These are phyloP conservation scores for Vigna angularis DNA, from an alignment of 306 rosid species.

Conservation along the genomic window DNA sequence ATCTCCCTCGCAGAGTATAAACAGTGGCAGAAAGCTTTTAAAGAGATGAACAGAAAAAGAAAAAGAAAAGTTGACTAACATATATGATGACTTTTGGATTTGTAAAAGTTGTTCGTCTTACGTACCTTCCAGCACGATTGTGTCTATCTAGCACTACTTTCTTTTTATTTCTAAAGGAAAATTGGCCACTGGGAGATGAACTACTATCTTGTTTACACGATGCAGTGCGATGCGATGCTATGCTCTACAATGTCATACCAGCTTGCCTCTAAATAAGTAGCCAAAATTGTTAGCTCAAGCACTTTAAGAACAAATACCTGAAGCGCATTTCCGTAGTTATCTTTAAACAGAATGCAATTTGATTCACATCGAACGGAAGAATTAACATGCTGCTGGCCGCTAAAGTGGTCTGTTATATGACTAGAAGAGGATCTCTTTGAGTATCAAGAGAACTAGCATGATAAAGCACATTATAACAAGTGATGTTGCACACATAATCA, in stretches of 20 bases:
- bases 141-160: neutral
- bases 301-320: conserved; percentile 25
- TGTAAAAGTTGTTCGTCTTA: neutral
- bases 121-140: neutral
- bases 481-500: conserved; percentile 78
- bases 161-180: neutral
- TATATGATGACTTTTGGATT: neutral
- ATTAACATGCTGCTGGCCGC: conserved; percentile 32
- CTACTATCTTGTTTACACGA: conserved; percentile 12
- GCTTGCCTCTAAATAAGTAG: conserved; percentile 18
- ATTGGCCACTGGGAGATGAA: neutral
- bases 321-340: conserved; percentile 27
- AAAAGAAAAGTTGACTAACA: neutral
- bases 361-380: conserved; percentile 25
- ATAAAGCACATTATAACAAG: conserved; percentile 80
- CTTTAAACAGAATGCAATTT: conserved; percentile 28
- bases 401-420: neutral
- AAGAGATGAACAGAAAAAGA: neutral
- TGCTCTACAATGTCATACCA: conserved; percentile 25
- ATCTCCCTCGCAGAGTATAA: neutral
- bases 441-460: conserved; percentile 71
- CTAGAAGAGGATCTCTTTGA: conserved; percentile 69
- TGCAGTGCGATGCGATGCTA: too few species aligned
- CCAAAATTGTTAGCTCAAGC: neutral
- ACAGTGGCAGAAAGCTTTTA: too few species aligned